Percentiles rank a stretch among this genome's conserved stretches.
Evolutionary conservation across 75 land plant genomes (phyloP).

Genomic region (Ceratopteris richardii): DNA sequence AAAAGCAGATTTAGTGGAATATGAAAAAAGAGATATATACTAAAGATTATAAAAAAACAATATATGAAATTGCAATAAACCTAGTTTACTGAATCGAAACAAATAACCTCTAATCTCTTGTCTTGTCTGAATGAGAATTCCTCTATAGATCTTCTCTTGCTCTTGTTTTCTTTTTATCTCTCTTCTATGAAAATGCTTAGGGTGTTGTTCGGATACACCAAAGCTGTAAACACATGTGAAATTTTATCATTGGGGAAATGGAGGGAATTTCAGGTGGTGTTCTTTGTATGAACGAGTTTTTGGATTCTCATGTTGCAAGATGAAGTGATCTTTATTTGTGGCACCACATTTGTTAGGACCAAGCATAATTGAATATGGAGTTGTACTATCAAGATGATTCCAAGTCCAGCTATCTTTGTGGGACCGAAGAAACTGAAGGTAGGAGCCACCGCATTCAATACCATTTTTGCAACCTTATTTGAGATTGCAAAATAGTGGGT

Average conservation of each 20-base stretch:
- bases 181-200: conserved; percentile 69
- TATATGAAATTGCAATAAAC: no score
- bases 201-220: conserved; percentile 57
- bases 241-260: conserved; percentile 70
- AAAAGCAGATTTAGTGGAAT: no score
- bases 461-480: conserved; percentile 80
- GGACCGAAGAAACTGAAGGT: conserved; percentile 71
- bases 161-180: conserved; percentile 64
- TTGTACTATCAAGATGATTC: conserved; percentile 64
- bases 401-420: conserved; percentile 72
- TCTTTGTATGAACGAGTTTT: conserved; percentile 62
- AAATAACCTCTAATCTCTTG: no score
- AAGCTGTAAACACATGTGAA: conserved; percentile 85
- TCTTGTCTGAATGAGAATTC: no score
- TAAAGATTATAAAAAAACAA: no score
- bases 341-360: conserved; percentile 97
- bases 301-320: conserved; percentile 80
- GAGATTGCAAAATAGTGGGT: conserved; percentile 67
- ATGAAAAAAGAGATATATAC: no score
- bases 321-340: conserved; percentile 97
- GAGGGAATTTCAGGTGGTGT: conserved; percentile 88
- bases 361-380: conserved; percentile 95
- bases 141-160: no score
- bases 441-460: conserved; percentile 93
- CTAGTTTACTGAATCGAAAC: no score